Percentiles rank a stretch among this genome's conserved stretches.
Evolutionary conservation across 225 moss, liverwort and hornwort species (phyloP).

Genomic region (Antitrichia curtipendula): DNA sequence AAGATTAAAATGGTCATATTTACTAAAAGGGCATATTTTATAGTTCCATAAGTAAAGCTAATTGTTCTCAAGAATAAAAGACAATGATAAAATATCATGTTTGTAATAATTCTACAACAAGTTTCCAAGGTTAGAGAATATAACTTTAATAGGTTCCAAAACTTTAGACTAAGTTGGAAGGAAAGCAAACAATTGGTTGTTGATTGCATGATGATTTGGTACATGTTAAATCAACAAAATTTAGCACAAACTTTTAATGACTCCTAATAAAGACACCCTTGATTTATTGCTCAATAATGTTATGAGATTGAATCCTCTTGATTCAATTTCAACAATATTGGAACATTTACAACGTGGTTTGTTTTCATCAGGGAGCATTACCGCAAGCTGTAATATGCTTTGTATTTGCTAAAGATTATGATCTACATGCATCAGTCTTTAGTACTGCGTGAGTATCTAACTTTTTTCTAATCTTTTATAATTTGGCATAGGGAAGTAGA

Average conservation of each 20-base stretch:
- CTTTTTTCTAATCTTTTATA: neutral
- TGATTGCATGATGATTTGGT: neutral
- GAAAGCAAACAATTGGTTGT: no score
- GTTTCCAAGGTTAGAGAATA: neutral
- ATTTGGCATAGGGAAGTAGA: neutral
- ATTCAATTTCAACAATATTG: neutral
- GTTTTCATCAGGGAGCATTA: slow-evolving; percentile 48
- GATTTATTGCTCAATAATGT: neutral
- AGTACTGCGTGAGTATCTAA: slow-evolving; percentile 48
- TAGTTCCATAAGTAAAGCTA: neutral
- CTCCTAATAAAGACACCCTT: fast-evolving
- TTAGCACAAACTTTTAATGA: neutral
- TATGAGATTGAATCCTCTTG: fast-evolving
- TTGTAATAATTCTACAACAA: neutral
- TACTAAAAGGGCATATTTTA: neutral
- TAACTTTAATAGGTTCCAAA: neutral
- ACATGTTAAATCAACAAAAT: neutral
- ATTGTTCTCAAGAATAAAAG: neutral
- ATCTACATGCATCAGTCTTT: slow-evolving; percentile 33
- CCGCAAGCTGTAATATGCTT: slow-evolving; percentile 73
- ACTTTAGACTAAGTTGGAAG: no score
- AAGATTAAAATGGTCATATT: neutral
- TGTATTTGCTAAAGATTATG: slow-evolving; percentile 67
- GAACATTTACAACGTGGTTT: neutral
- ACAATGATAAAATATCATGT: fast-evolving